A percentile compares a stretch with the other conserved stretches of the same genome.
These are phyloP conservation scores for Populus hybrid DNA, from an alignment of 441 rosid species.

Conservation along the genomic window DNA sequence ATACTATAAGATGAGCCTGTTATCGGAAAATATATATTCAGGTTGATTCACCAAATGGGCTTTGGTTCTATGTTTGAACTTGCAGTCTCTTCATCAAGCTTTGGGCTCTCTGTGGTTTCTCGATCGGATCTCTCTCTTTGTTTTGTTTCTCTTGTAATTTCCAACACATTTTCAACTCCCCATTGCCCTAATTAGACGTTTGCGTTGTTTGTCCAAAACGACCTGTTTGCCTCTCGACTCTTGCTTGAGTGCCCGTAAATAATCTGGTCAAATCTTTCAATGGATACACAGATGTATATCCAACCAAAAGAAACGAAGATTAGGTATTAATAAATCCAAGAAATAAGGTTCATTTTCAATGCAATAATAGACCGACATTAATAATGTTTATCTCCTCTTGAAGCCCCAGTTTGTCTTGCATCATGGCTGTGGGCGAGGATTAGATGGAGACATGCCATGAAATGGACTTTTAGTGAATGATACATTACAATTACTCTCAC, in stretches of 20 bases:
- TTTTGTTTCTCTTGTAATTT: background rate
- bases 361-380: background rate
- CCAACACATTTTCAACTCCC: background rate
- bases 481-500: background rate
- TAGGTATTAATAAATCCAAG: background rate
- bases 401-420: slow-evolving; percentile 13
- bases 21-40: too few species aligned
- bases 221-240: background rate
- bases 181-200: background rate
- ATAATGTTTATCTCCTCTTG: background rate
- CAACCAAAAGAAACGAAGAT: background rate
- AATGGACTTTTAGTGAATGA: slow-evolving; percentile 3
- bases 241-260: background rate
- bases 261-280: background rate
- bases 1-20: too few species aligned
- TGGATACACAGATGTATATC: background rate
- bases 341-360: background rate
- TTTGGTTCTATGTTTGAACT: too few species aligned
- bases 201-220: background rate
- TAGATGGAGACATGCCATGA: background rate
- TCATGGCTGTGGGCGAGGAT: background rate
- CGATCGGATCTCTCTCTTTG: background rate
- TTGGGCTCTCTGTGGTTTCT: background rate
- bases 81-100: background rate
- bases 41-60: too few species aligned